A percentile compares a stretch with the other conserved stretches of the same genome.
phyloP scores from a whole-genome alignment of 306 rosid genomes.

The Geum urbanum region DNA sequence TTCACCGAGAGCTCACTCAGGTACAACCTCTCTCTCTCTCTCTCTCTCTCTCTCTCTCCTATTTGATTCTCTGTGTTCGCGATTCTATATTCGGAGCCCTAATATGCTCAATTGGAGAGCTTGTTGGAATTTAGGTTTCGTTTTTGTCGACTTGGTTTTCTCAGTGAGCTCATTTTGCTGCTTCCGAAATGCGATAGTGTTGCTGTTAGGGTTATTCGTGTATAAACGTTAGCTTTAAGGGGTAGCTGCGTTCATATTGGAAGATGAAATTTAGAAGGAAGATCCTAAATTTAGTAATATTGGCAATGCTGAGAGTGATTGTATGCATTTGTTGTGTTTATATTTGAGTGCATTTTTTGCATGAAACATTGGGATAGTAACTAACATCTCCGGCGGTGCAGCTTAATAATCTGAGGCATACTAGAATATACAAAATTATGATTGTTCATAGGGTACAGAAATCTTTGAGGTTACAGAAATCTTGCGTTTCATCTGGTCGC shows the following conservation, averaged over 20 bases:
- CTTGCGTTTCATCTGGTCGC: slow-evolving; percentile 21
- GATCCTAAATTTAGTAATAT: not conserved
- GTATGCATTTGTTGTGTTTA: not conserved
- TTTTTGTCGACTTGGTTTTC: not conserved
- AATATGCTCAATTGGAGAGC: not conserved
- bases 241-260: not conserved
- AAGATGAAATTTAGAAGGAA: not conserved
- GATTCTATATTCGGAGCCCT: not conserved
- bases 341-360: not conserved
- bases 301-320: no score
- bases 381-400: not conserved
- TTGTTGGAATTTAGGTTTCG: not conserved
- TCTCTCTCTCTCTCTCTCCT: not conserved
- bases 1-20: slow-evolving; percentile 70
- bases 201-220: not conserved
- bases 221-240: not conserved
- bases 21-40: slow-evolving; percentile 27
- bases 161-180: not conserved
- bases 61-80: not conserved
- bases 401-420: slow-evolving; percentile 8
- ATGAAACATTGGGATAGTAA: not conserved
- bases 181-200: not conserved
- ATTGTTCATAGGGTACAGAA: not conserved
- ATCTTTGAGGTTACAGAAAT: slow-evolving; percentile 2
- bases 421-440: not conserved